Conservation (phyloP, 805 yeast species). For the Metschnikowia gelsemii region DNA sequence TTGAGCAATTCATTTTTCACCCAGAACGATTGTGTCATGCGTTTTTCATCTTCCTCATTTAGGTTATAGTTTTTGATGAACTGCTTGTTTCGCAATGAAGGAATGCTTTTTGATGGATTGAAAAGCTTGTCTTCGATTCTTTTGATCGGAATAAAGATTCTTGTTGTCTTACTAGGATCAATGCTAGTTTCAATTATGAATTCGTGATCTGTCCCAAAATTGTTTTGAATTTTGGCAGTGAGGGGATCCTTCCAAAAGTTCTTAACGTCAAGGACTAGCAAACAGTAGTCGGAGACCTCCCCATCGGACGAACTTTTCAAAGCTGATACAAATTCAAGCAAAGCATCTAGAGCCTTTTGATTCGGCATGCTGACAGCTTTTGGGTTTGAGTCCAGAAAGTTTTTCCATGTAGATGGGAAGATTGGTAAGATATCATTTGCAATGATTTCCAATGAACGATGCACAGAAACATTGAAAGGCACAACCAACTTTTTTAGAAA, state of each 20-base stretch:
- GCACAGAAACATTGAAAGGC: conserved; percentile 68
- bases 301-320: conserved; percentile 23
- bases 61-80: conserved; percentile 58
- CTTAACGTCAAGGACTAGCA: conserved; percentile 71
- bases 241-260: conserved; percentile 73
- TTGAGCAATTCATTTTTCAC: conserved; percentile 63
- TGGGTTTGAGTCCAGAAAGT: conserved; percentile 11
- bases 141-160: conserved; percentile 71
- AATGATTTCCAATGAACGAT: conserved; percentile 70
- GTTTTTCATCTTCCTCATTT: conserved; percentile 54
- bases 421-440: conserved; percentile 74
- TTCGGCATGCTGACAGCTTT: neutral
- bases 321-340: conserved; percentile 29
- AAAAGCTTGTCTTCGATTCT: conserved; percentile 47
- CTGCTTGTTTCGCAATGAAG: conserved; percentile 69
- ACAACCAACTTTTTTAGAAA: conserved; percentile 58
- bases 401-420: conserved; percentile 26
- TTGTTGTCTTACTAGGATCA: conserved; percentile 32
- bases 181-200: conserved; percentile 24
- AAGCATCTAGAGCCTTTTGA: conserved; percentile 25
- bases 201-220: conserved; percentile 24
- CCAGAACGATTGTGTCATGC: conserved; percentile 75
- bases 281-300: conserved; percentile 52
- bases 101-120: conserved; percentile 54
- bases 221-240: conserved; percentile 30